A percentile compares a stretch with the other conserved stretches of the same genome.
Conservation (phyloP, 129 eudicot genomes). For the Flaveria ramosissima region DNA sequence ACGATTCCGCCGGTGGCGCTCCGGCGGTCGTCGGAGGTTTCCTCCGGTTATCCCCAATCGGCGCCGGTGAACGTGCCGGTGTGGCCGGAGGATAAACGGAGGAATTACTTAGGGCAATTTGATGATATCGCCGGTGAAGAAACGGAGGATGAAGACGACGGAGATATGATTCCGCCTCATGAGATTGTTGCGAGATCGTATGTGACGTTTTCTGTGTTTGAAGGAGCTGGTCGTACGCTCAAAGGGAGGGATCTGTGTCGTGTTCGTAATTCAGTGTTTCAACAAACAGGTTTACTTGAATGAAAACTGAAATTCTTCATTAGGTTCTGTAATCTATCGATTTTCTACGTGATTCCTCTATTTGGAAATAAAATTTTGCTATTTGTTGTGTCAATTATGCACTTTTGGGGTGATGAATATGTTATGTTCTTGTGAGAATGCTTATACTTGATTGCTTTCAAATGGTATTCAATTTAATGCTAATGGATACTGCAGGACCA, state of each 20-base stretch:
- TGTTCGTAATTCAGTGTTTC: constrained; percentile 82
- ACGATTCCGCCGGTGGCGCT: constrained; percentile 34
- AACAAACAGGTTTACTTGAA: constrained; percentile 82
- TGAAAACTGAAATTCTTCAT: constrained; percentile 35
- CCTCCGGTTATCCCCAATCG: constrained; percentile 54
- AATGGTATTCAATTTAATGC: too few species aligned
- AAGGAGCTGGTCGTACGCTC: constrained; percentile 84
- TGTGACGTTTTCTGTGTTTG: constrained; percentile 83
- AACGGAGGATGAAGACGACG: constrained; percentile 46
- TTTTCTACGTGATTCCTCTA: neutral
- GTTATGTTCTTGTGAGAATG: neutral
- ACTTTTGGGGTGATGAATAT: neutral
- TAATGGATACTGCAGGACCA: neutral
- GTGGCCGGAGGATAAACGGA: constrained; percentile 54
- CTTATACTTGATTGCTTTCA: too few species aligned
- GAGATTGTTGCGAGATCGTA: constrained; percentile 87
- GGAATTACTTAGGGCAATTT: constrained; percentile 26
- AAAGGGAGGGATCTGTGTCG: constrained; percentile 83
- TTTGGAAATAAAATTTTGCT: constrained; percentile 24
- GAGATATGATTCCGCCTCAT: constrained; percentile 83
- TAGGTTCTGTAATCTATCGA: constrained; percentile 11
- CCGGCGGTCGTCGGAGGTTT: constrained; percentile 32
- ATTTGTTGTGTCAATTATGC: neutral
- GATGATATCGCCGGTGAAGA: constrained; percentile 35
- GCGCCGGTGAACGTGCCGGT: constrained; percentile 89